Percentiles rank a stretch among this genome's conserved stretches.
Evolutionary conservation across 2,329 filamentous ascomycete species (phyloP).

Genomic region (Hymenoscyphus salicellus): DNA sequence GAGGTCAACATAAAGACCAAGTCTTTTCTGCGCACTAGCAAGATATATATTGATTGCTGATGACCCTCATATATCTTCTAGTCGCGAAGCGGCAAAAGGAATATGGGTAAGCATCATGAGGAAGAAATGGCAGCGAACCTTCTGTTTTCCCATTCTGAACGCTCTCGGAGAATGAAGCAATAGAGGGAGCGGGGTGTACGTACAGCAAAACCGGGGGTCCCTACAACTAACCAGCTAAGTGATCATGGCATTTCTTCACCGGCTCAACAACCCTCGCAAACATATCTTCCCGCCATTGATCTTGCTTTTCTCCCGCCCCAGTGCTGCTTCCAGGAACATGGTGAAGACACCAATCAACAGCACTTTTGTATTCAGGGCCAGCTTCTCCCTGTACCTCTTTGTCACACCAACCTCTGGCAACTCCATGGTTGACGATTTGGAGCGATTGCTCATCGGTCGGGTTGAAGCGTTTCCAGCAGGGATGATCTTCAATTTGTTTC

Average conservation of each 20-base stretch:
- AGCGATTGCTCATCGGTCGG: neutral
- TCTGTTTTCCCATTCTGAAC: too few relatives aligned
- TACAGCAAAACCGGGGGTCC: too few relatives aligned
- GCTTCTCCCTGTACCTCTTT: constrained; percentile 16
- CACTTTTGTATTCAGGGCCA: constrained; percentile 16
- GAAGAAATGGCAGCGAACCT: too few relatives aligned
- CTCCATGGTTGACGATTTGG: constrained; percentile 10
- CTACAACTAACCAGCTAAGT: neutral
- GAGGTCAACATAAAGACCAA: too few relatives aligned
- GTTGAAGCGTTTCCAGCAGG: neutral
- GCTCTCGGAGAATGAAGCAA: too few relatives aligned
- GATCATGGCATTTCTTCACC: constrained; percentile 19
- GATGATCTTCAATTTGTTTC: constrained; percentile 15
- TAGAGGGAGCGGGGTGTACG: too few relatives aligned
- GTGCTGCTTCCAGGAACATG: constrained; percentile 9
- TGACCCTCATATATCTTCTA: too few relatives aligned
- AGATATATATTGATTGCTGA: too few relatives aligned
- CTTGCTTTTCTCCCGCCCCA: constrained; percentile 10
- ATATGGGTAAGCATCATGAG: too few relatives aligned
- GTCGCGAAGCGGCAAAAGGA: too few relatives aligned
- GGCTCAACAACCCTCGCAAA: constrained; percentile 22
- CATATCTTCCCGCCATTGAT: constrained; percentile 22
- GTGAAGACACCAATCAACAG: constrained; percentile 20
- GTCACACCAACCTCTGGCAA: constrained; percentile 11
- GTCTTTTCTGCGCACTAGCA: too few relatives aligned